Conservation (phyloP, 2,329 filamentous ascomycete genomes). For the Blastomyces parvus region DNA sequence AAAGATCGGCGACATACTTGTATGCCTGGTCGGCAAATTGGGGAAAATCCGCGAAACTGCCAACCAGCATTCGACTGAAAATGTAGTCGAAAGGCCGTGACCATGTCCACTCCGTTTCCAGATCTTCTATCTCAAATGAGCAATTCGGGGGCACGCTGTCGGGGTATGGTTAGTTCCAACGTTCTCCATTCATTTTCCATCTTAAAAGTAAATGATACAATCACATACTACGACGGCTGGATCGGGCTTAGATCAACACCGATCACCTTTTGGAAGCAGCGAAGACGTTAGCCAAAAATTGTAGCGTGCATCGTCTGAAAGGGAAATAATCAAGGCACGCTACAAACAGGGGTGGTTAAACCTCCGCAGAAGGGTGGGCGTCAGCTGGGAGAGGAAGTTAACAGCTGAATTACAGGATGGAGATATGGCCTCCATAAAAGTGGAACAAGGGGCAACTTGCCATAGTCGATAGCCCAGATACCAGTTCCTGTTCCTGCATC, state of each 20-base stretch:
- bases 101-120: conserved; percentile 33
- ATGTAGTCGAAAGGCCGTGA: conserved; percentile 31
- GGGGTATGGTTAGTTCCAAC: background rate
- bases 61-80: conserved; percentile 34
- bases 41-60: conserved; percentile 34
- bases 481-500: conserved; percentile 32
- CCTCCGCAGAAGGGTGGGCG: conserved; percentile 8
- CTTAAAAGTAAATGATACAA: background rate
- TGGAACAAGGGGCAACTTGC: conserved; percentile 17
- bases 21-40: conserved; percentile 31
- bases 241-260: conserved; percentile 23
- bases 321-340: background rate
- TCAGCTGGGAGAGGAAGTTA: conserved; percentile 6
- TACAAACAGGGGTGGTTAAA: background rate
- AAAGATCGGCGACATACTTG: conserved; percentile 14
- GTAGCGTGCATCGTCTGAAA: background rate
- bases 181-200: background rate
- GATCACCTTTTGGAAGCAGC: conserved; percentile 12
- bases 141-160: conserved; percentile 32
- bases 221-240: conserved; percentile 16
- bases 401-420: background rate
- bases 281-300: background rate
- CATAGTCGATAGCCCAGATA: conserved; percentile 31
- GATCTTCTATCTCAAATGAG: conserved; percentile 39
- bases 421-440: conserved; percentile 20